These are phyloP conservation scores for Brettanomyces custersianus DNA, from an alignment of 805 yeast species.

Conservation along the genomic window DNA sequence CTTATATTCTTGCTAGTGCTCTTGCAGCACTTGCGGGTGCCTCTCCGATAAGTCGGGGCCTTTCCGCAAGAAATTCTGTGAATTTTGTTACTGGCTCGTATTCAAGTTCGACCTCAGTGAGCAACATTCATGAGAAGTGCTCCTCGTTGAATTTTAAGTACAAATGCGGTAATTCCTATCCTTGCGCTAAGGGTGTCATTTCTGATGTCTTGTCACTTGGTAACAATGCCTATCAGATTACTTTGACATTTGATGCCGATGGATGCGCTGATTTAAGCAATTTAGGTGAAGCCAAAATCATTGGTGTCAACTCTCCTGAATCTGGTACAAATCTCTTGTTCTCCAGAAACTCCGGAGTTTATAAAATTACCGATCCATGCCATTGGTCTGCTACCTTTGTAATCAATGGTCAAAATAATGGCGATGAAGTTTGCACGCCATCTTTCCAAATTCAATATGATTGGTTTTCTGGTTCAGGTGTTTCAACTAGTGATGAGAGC, in stretches of 20 bases:
- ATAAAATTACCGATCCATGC: slow-evolving; percentile 14
- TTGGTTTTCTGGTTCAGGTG: slow-evolving; percentile 16
- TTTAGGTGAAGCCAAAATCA: slow-evolving; percentile 12
- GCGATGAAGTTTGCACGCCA: slow-evolving; percentile 11
- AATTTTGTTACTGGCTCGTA: too few species aligned
- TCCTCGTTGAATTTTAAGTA: slow-evolving; percentile 1
- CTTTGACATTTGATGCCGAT: slow-evolving; percentile 6
- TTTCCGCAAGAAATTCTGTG: too few species aligned
- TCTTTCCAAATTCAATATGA: slow-evolving; percentile 21
- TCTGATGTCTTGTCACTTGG: slow-evolving; percentile 1
- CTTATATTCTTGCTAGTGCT: too few species aligned
- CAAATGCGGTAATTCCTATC: slow-evolving; percentile 4
- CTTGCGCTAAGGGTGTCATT: slow-evolving; percentile 6
- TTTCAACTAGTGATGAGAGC: slow-evolving; percentile 1
- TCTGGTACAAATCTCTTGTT: slow-evolving; percentile 11
- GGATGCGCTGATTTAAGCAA: slow-evolving; percentile 3
- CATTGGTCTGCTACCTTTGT: slow-evolving; percentile 16
- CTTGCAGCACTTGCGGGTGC: too few species aligned
- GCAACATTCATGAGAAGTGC: too few species aligned
- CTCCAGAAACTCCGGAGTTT: slow-evolving; percentile 11
- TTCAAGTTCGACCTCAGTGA: too few species aligned
- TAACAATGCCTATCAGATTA: slow-evolving; percentile 3
- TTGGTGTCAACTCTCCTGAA: slow-evolving; percentile 17
- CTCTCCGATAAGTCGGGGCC: too few species aligned
- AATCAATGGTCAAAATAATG: slow-evolving; percentile 11